phyloP scores from a whole-genome alignment of 2,329 filamentous ascomycete species.

The Fonsecaea multimorphosa region DNA sequence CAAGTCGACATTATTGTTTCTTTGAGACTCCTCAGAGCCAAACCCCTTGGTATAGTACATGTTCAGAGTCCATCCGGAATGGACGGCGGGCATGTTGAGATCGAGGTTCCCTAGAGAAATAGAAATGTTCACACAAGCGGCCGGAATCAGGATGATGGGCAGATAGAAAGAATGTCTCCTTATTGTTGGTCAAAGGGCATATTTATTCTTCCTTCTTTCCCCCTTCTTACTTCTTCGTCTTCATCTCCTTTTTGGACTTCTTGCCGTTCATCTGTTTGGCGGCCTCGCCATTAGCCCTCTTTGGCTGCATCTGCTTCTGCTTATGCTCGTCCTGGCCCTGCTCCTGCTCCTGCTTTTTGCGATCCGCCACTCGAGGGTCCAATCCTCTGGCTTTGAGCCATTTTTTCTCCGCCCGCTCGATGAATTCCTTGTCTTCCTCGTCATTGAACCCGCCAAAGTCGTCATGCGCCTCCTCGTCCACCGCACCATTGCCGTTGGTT shows the following conservation, averaged over 20 bases:
- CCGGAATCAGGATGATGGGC: background rate
- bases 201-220: background rate
- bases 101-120: background rate
- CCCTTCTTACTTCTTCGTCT: background rate
- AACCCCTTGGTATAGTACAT: too few species aligned
- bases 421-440: constrained; percentile 72
- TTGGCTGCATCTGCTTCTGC: background rate
- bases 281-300: background rate
- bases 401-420: constrained; percentile 74
- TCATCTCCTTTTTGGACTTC: constrained; percentile 2
- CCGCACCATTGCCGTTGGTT: constrained; percentile 23
- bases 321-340: constrained; percentile 4
- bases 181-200: background rate
- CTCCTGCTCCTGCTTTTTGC: constrained; percentile 16
- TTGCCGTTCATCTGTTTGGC: constrained; percentile 3
- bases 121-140: background rate
- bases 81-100: background rate
- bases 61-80: background rate
- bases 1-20: too few species aligned
- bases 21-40: too few species aligned
- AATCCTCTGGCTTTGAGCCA: constrained; percentile 75
- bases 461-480: constrained; percentile 51
- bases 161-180: background rate
- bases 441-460: constrained; percentile 77
- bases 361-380: constrained; percentile 66